A percentile compares a stretch with the other conserved stretches of the same genome.
Conservation (phyloP, 2,329 filamentous ascomycete species). For the Exophiala sideris region DNA sequence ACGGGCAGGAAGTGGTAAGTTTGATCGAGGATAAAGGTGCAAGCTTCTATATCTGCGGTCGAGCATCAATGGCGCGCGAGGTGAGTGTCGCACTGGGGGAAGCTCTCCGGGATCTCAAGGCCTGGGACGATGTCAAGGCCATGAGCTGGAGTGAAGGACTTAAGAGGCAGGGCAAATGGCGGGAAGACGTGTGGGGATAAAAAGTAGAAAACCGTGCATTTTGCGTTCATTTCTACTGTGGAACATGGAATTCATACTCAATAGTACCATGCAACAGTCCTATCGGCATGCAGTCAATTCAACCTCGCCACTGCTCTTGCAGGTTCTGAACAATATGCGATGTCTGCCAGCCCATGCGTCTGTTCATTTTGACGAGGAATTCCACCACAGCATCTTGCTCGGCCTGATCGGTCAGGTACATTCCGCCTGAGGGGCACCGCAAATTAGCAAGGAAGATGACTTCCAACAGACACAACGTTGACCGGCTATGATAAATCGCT, state of each 20-base stretch:
- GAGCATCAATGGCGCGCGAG: slow-evolving; percentile 36
- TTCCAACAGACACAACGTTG: not conserved
- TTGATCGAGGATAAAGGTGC: slow-evolving; percentile 37
- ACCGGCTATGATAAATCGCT: no score
- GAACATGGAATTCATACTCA: no score
- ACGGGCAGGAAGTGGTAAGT: slow-evolving; percentile 31
- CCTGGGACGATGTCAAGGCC: slow-evolving; percentile 41
- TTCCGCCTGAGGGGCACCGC: slow-evolving; percentile 3
- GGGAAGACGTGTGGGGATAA: slow-evolving; percentile 53
- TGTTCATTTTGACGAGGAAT: slow-evolving; percentile 11
- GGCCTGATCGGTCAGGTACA: slow-evolving; percentile 13
- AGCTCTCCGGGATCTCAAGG: slow-evolving; percentile 35
- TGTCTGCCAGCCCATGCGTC: slow-evolving; percentile 18
- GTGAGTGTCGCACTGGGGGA: slow-evolving; percentile 40
- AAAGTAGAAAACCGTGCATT: not conserved
- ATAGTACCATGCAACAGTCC: no score
- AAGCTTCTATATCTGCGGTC: slow-evolving; percentile 42
- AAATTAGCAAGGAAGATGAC: not conserved
- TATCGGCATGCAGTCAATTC: not conserved
- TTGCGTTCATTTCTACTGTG: no score
- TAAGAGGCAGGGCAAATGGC: slow-evolving; percentile 52
- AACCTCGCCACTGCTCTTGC: slow-evolving; percentile 10
- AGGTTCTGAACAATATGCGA: slow-evolving; percentile 13
- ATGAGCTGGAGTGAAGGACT: slow-evolving; percentile 47
- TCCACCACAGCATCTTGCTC: slow-evolving; percentile 16